phyloP scores from a whole-genome alignment of 345 rosid species.

The Limnanthes douglasii region DNA sequence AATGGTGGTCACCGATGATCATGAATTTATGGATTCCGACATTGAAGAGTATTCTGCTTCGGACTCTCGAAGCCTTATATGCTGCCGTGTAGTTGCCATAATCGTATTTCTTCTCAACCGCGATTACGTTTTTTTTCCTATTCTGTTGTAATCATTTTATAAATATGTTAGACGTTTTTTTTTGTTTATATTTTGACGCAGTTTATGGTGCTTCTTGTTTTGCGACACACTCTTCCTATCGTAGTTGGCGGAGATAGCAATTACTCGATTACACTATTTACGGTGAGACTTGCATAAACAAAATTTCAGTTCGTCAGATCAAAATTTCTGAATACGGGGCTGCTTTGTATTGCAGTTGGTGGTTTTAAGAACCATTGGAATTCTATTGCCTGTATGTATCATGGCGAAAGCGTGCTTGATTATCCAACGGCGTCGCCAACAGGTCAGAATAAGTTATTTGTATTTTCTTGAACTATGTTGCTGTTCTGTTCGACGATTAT shows the following conservation, averaged over 20 bases:
- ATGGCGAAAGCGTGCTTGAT: constrained; percentile 32
- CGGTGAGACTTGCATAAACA: constrained; percentile 20
- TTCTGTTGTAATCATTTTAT: background rate
- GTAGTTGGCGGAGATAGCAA: constrained; percentile 35
- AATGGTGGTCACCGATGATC: constrained; percentile 26
- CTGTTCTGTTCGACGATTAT: background rate
- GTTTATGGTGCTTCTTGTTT: constrained; percentile 57
- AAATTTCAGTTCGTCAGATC: background rate
- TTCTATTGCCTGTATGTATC: constrained; percentile 47
- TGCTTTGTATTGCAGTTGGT: constrained; percentile 26
- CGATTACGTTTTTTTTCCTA: background rate
- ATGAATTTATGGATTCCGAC: constrained; percentile 21
- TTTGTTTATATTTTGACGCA: too few species aligned
- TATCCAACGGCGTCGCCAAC: constrained; percentile 29
- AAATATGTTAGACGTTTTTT: background rate
- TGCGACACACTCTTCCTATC: constrained; percentile 60
- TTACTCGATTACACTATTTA: constrained; percentile 35
- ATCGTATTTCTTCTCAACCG: constrained; percentile 26
- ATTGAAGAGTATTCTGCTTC: constrained; percentile 34
- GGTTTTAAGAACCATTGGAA: constrained; percentile 39
- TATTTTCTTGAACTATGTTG: background rate
- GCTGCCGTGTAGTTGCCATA: constrained; percentile 55
- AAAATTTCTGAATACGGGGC: background rate
- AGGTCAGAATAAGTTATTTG: constrained; percentile 11
- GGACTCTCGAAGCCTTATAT: constrained; percentile 40